phyloP scores from a whole-genome alignment of 129 eudicot species.

The Pseudognaphalium luteoalbum region DNA sequence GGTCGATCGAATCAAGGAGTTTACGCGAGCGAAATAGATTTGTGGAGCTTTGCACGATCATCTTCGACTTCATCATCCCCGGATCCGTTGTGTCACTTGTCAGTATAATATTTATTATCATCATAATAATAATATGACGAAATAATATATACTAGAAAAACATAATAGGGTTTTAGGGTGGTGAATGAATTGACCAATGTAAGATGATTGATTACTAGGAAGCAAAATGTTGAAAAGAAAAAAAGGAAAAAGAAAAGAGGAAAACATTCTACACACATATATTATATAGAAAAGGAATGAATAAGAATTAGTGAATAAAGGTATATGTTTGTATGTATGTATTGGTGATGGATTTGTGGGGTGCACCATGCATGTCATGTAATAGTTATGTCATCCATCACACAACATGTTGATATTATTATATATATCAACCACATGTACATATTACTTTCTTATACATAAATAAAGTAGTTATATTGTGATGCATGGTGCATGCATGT shows the following conservation, averaged over 20 bases:
- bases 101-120: conserved; percentile 33
- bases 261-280: conserved; percentile 33
- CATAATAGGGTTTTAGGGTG: conserved; percentile 29
- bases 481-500: not conserved
- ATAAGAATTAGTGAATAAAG: conserved; percentile 38
- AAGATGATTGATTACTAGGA: conserved; percentile 32
- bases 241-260: conserved; percentile 23
- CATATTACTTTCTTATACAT: not conserved
- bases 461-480: not conserved
- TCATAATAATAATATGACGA: not conserved
- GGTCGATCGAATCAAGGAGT: conserved; percentile 24
- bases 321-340: conserved; percentile 34
- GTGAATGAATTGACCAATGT: conserved; percentile 26
- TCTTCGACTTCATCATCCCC: conserved; percentile 42
- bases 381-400: conserved; percentile 8
- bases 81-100: conserved; percentile 61
- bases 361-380: conserved; percentile 36
- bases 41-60: conserved; percentile 52
- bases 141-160: conserved; percentile 15
- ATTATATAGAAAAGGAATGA: conserved; percentile 43
- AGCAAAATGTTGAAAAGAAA: conserved; percentile 18
- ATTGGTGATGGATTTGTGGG: conserved; percentile 42
- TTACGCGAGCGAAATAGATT: conserved; percentile 45
- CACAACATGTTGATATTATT: not conserved
- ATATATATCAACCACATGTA: not conserved